These are phyloP conservation scores for Leishmania guyanensis DNA, from an alignment of 208 protist genomes.

Conservation along the genomic window DNA sequence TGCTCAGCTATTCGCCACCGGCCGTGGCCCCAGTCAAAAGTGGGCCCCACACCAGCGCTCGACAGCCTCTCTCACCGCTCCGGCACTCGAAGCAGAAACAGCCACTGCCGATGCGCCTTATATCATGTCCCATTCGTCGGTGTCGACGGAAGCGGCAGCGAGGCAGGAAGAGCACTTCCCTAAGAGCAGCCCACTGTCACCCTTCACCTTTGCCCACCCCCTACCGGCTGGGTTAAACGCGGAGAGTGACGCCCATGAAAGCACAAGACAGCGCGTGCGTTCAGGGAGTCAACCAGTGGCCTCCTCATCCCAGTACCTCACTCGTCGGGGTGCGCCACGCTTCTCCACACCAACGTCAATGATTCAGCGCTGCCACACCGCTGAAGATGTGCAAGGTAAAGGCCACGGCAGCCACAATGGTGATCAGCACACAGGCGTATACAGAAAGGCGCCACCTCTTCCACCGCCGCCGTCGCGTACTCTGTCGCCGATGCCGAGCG, in stretches of 20 bases:
- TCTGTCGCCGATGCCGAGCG: conserved; percentile 9
- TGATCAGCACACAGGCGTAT: not conserved
- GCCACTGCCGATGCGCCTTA: not conserved
- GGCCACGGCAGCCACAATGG: not conserved
- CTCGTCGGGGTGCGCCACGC: not conserved
- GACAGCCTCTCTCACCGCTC: not conserved
- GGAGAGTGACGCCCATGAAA: not conserved
- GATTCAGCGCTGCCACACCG: not conserved
- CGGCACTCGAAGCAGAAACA: not conserved
- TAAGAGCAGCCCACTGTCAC: not conserved
- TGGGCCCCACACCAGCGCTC: not conserved
- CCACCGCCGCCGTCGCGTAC: conserved; percentile 18
- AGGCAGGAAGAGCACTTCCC: not conserved
- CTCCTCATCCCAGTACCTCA: not conserved
- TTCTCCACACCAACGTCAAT: not conserved
- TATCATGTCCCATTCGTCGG: not conserved
- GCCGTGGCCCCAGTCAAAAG: not conserved
- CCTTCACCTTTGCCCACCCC: not conserved
- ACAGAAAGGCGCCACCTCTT: not conserved
- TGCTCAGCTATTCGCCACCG: no score
- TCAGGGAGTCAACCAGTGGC: not conserved
- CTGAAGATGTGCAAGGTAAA: not conserved
- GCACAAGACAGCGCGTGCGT: not conserved
- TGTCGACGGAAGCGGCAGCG: not conserved
- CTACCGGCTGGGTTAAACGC: not conserved